Conservation (phyloP, 345 rosid species). For the Syzygium oleosum region DNA sequence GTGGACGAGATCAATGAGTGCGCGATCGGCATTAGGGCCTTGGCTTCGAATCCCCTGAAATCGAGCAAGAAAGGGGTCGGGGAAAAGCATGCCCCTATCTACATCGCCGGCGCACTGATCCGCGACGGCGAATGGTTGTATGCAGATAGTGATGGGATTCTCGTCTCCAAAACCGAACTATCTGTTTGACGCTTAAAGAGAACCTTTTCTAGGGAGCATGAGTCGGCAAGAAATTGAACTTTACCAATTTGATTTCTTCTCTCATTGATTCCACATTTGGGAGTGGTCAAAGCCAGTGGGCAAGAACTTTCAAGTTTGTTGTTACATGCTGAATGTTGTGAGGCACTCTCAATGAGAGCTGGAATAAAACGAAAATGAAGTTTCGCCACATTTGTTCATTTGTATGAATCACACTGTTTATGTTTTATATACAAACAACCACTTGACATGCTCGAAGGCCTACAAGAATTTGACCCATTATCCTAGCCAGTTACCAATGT, state of each 20-base stretch:
- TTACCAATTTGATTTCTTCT: not conserved
- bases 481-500: not conserved
- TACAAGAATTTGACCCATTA: not conserved
- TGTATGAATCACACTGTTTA: not conserved
- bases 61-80: slow-evolving; percentile 73
- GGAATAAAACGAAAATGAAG: not conserved
- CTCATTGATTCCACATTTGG: not conserved
- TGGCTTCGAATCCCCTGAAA: slow-evolving; percentile 75
- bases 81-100: slow-evolving; percentile 50
- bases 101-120: slow-evolving; percentile 52
- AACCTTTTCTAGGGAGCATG: not conserved
- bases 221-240: not conserved
- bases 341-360: not conserved
- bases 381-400: not conserved
- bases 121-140: slow-evolving; percentile 81
- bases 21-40: slow-evolving; percentile 68
- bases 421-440: not conserved
- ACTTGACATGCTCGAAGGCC: not conserved
- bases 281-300: not conserved
- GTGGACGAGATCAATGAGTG: slow-evolving; percentile 78
- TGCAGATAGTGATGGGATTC: slow-evolving; percentile 78
- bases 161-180: slow-evolving; percentile 54
- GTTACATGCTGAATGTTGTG: not conserved
- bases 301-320: not conserved
- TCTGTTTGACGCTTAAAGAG: slow-evolving; percentile 20